Base-by-base conservation (phyloP, 1,139 yeast species). In the Cylindricascospora bacillispora region DNA sequence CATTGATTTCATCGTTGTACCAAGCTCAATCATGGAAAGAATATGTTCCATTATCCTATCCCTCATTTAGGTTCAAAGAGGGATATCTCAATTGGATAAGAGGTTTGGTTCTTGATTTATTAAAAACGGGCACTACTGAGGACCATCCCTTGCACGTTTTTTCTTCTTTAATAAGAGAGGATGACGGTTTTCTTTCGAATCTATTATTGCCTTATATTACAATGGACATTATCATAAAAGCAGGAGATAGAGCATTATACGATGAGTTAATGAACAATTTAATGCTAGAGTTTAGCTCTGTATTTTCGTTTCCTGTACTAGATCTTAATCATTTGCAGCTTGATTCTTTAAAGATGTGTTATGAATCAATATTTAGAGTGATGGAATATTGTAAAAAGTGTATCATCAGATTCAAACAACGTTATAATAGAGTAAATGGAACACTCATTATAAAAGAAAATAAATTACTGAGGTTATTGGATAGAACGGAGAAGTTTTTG, bases 301-400 rank as follows among this genome's bases (percentile, higher is more conserved):
- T 86, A 9, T 60, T 86, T 32, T 56, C 59, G 2, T 56, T 59
- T n/a, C 66, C 69, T 22, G 46, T 70, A 3, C 62, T 62, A 10
- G 45, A 56, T 1, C 52, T 63, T 5, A 65, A 69, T 12, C 70
- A 73, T 17, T 73, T 70, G 27, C 61, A 60, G 35, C 56, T 67
- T 13, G 85, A 77, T 39, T 70, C 67, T 36, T 47, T 77, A 34
- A 70, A 72, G 40, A 61, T 70, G 30, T 76, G 83, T 39, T 77
- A 73, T 44, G 79, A 79, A 37, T 63, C 83, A 0, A 67, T 86
- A 0, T 82, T 89, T 45, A 71, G 74, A 20, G 73, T 86, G 3
- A 59, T 86, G 23, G 98, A 92, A 46, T 85, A 86, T 47, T 70
- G 86, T 36, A 73, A 76, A 37, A 82, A 80, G 40, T 85, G 95